Percentiles rank a stretch among this genome's conserved stretches.
phyloP scores from a whole-genome alignment of 129 eudicot species.

The Scalesia atractyloides region DNA sequence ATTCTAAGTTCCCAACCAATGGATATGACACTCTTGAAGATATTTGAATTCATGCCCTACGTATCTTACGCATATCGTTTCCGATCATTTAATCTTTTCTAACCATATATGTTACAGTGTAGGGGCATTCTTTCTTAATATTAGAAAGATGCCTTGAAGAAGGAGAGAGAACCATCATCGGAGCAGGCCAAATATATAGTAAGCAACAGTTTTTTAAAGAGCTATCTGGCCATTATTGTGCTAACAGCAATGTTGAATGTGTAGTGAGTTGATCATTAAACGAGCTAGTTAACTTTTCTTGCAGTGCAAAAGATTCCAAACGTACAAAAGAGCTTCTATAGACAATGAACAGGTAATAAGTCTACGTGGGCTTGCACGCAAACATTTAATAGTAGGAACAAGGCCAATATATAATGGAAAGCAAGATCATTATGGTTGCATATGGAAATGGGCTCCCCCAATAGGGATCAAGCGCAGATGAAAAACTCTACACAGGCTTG shows the following conservation, averaged over 20 bases:
- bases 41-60: background rate
- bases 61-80: background rate
- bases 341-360: conserved; percentile 43
- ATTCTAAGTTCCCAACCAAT: no score
- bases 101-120: no score
- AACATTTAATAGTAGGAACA: background rate
- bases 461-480: background rate
- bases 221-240: background rate
- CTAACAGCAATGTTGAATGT: background rate
- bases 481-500: conserved; percentile 35
- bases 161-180: background rate
- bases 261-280: background rate
- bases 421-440: background rate
- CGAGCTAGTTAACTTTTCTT: background rate
- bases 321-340: conserved; percentile 49
- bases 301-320: conserved; percentile 25
- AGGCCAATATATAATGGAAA: background rate
- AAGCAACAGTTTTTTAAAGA: background rate
- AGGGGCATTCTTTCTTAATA: background rate
- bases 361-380: background rate
- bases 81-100: no score
- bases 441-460: background rate
- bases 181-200: background rate
- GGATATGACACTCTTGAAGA: background rate
- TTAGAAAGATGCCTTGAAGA: background rate